Evolutionary conservation across 208 protist species (phyloP).

Genomic region (Leishmania major): DNA sequence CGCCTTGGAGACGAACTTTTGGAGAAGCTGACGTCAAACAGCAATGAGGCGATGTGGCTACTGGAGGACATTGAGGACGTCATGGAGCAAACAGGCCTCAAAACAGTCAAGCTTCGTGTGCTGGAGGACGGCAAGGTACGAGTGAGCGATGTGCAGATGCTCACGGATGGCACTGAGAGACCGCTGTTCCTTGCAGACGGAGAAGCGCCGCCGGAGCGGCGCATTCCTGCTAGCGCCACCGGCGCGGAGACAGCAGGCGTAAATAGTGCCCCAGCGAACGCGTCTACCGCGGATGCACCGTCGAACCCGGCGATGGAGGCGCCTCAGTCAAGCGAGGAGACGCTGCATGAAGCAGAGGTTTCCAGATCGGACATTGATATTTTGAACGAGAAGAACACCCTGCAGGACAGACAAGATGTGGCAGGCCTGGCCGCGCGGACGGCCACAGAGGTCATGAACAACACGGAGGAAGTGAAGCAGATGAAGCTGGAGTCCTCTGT

Average conservation of each 20-base stretch:
- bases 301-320: not conserved
- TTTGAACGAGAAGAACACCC: conserved; percentile 76
- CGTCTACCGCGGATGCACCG: not conserved
- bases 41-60: conserved; percentile 80
- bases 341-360: conserved; percentile 46
- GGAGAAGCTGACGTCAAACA: conserved; percentile 60
- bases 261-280: not conserved
- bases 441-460: conserved; percentile 87
- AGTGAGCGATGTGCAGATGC: conserved; percentile 40
- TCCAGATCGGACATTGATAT: conserved; percentile 69
- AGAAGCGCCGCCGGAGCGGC: not conserved
- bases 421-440: conserved; percentile 73
- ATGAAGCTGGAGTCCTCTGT: conserved; percentile 61
- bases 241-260: not conserved
- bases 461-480: conserved; percentile 72
- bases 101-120: conserved; percentile 73
- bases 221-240: not conserved
- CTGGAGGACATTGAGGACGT: conserved; percentile 90
- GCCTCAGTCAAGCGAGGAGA: conserved; percentile 5
- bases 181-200: conserved; percentile 57
- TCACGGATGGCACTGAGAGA: conserved; percentile 80
- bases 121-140: conserved; percentile 69
- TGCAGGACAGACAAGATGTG: conserved; percentile 76
- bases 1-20: conserved; percentile 69
- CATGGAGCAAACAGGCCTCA: conserved; percentile 76